Evolutionary conservation across 139 green algal genomes (phyloP).

Genomic region (Chlamydomonas eustigma): DNA sequence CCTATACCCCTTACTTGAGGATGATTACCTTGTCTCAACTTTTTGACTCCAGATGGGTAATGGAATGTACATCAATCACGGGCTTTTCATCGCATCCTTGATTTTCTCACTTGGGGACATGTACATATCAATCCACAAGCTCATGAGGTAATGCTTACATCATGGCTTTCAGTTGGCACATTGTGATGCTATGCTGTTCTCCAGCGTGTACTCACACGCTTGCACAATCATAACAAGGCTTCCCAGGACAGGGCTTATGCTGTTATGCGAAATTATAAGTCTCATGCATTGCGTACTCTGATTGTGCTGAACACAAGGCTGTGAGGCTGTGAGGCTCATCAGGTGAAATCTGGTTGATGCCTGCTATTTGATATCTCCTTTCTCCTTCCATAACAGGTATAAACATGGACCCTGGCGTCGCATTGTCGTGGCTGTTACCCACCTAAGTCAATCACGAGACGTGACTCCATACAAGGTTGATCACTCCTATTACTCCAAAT

Average conservation of each 20-base stretch:
- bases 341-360: too few relatives aligned
- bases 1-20: too few relatives aligned
- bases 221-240: too few relatives aligned
- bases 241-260: too few relatives aligned
- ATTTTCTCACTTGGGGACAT: conserved; percentile 36
- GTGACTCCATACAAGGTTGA: background rate
- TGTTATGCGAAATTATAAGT: too few relatives aligned
- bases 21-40: too few relatives aligned
- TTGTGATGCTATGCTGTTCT: too few relatives aligned
- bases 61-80: conserved; percentile 37
- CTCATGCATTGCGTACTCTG: too few relatives aligned
- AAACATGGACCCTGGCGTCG: conserved; percentile 10
- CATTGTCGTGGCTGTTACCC: conserved; percentile 21
- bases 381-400: background rate
- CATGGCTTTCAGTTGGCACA: too few relatives aligned
- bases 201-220: too few relatives aligned
- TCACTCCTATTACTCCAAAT: conserved; percentile 3
- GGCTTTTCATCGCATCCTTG: conserved; percentile 34
- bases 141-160: conserved; percentile 28
- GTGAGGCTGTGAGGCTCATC: too few relatives aligned
- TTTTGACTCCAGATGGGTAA: background rate
- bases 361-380: conserved; percentile 4
- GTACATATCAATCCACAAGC: conserved; percentile 25
- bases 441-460: conserved; percentile 12
- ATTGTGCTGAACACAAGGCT: too few relatives aligned